These are phyloP conservation scores for Boletus fagicola DNA, from an alignment of 768 basidiomycete species.

Conservation along the genomic window DNA sequence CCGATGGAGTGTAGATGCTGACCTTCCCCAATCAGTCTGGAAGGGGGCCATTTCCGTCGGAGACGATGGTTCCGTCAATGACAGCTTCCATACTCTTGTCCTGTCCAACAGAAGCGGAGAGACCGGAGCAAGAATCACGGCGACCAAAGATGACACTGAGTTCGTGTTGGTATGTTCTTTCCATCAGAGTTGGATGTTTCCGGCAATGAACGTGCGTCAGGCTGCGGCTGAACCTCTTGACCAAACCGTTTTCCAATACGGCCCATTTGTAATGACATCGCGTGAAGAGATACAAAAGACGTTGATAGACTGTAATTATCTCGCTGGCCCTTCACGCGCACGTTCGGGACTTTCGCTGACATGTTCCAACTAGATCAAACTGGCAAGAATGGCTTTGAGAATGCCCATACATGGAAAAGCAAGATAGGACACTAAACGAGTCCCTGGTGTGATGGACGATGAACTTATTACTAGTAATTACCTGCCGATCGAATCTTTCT, in stretches of 20 bases:
- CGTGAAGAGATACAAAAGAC: slow-evolving; percentile 80
- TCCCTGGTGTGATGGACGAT: not conserved
- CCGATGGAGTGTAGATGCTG: not conserved
- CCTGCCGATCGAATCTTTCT: not conserved
- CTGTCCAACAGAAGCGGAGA: slow-evolving; percentile 59
- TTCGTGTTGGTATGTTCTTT: slow-evolving; percentile 59
- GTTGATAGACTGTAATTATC: slow-evolving; percentile 67
- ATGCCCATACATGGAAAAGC: slow-evolving; percentile 83
- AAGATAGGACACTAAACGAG: slow-evolving; percentile 52
- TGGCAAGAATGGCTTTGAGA: slow-evolving; percentile 87
- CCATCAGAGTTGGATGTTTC: not conserved
- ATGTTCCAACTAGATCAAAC: slow-evolving; percentile 51
- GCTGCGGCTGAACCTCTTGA: slow-evolving; percentile 86
- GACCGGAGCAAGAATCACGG: slow-evolving; percentile 66
- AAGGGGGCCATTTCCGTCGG: slow-evolving; percentile 65
- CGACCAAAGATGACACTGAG: slow-evolving; percentile 61
- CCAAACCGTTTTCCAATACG: slow-evolving; percentile 85
- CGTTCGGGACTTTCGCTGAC: slow-evolving; percentile 1
- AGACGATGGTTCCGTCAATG: slow-evolving; percentile 43
- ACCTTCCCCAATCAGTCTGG: slow-evolving; percentile 27
- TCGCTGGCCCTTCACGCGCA: not conserved
- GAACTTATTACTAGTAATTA: not conserved
- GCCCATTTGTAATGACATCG: slow-evolving; percentile 85
- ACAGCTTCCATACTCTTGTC: slow-evolving; percentile 79
- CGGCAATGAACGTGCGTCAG: slow-evolving; percentile 34